Evolutionary conservation across 1,139 yeast genomes (phyloP), one percentile per base, ranked within the genome.

Genomic region (Zygoascus hellenicus): DNA sequence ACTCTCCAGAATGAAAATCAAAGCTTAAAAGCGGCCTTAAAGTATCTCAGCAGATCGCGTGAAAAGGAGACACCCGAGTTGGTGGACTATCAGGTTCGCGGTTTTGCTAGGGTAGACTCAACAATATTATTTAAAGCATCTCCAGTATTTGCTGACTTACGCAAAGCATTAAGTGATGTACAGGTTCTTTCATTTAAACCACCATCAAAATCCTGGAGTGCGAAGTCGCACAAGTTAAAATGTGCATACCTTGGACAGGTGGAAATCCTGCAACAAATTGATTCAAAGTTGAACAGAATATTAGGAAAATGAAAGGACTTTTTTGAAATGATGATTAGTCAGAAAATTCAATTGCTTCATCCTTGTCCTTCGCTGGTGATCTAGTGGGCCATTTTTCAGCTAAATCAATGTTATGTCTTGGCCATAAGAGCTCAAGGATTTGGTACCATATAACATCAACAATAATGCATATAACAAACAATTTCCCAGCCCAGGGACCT

Each of bases 401-500:
- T 46, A 65, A 58, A 58, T 90, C 97, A 11, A 92, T 85, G 29
- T 74, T 68, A 1, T 70, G 71, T 10, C 75, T 68, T 0, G 98
- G 98, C 60, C 76, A 83, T 42, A 79, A 60, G 75, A 79, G 78
- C 58, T 88, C 94, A 51, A 94, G 68, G 4, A 86, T 48, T 42
- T 74, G 66, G 51, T 74, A 76, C 4, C 92, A 58, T 48, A 88
- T 73, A 32, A 83, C 76, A 65, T 92, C 97, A 2, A 87, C 87
- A 31, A 88, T 80, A 19, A 83, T 81, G 61, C 90, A 81, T 32
- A 90, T 65, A 0, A 83, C 86, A 64, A 82, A 88, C 48, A 90
- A 71, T 53, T 82, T 78, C 1, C 96, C 96, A 0, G 96, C 96
- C 75, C 92, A 81, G 1, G 79, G 69, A 0, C 96, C 97, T 57